phyloP scores from a whole-genome alignment of 345 rosid species.

The Eucalyptus pauciflora region DNA sequence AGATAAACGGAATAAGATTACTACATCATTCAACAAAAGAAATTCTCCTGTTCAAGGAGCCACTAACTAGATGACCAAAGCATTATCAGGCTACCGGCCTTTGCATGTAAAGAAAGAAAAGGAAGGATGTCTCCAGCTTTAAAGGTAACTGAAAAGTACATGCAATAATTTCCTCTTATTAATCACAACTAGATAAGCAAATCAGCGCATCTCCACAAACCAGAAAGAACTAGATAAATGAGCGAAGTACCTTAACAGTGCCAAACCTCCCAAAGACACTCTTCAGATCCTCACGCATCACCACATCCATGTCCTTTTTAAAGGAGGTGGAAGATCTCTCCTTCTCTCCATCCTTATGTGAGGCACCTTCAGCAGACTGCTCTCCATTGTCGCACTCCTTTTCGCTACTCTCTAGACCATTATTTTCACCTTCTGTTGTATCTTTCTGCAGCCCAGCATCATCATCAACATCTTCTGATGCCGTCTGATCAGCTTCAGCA shows the following conservation, averaged over 20 bases:
- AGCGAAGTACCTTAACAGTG: constrained; percentile 53
- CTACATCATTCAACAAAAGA: background rate
- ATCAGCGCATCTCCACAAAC: background rate
- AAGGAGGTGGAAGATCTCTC: constrained; percentile 32
- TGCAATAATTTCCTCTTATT: background rate
- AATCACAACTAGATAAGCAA: background rate
- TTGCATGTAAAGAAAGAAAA: background rate
- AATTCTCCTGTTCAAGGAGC: background rate
- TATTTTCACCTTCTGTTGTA: constrained; percentile 17
- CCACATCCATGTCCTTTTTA: constrained; percentile 57
- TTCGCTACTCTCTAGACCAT: constrained; percentile 16
- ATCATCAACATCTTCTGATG: background rate
- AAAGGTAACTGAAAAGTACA: background rate
- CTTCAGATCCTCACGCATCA: constrained; percentile 90
- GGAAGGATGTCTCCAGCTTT: background rate
- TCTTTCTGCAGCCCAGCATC: background rate
- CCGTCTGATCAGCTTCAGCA: constrained; percentile 2
- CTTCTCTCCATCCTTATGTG: constrained; percentile 23
- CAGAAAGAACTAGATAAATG: background rate
- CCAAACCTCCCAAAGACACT: constrained; percentile 59
- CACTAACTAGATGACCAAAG: background rate
- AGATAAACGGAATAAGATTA: background rate
- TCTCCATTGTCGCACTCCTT: constrained; percentile 11
- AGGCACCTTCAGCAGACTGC: constrained; percentile 27
- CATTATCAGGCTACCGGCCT: background rate